phyloP scores from a whole-genome alignment of 306 rosid genomes.

The Cotoneaster glaucophyllus region DNA sequence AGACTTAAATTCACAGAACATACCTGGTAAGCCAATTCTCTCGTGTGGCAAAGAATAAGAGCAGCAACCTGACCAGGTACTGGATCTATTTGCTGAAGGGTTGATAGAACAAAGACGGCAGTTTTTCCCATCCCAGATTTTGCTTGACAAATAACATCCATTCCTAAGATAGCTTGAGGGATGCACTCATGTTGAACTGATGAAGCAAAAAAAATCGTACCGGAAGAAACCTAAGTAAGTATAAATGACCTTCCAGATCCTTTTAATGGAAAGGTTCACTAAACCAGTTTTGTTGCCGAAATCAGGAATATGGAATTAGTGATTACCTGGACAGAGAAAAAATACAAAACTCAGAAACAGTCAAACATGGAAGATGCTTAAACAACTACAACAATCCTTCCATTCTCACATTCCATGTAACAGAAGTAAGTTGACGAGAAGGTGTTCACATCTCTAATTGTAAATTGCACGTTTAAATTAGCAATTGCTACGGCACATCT shows the following conservation, averaged over 20 bases:
- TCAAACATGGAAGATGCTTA: neutral
- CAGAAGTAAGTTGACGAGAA: neutral
- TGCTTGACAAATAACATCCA: conserved; percentile 73
- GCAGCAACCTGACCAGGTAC: conserved; percentile 71
- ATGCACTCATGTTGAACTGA: conserved; percentile 74
- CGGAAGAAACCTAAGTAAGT: conserved; percentile 66
- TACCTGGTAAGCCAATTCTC: conserved; percentile 73
- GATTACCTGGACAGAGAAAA: conserved; percentile 51
- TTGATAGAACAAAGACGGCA: conserved; percentile 62
- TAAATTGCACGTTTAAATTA: neutral
- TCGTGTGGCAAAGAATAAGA: conserved; percentile 67
- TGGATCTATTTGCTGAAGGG: conserved; percentile 71
- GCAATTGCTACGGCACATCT: neutral
- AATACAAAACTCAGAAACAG: conserved; percentile 8
- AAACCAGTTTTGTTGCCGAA: conserved; percentile 52
- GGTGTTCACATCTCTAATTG: neutral
- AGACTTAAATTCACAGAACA: neutral
- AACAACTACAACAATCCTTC: neutral
- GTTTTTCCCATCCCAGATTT: conserved; percentile 81
- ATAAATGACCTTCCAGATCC: conserved; percentile 64
- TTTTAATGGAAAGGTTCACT: conserved; percentile 65
- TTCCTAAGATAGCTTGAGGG: conserved; percentile 76
- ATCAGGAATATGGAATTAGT: conserved; percentile 54
- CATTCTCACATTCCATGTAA: neutral
- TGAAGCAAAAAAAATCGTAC: conserved; percentile 59